Evolutionary conservation across 371 early-diverging fungal species (phyloP).

Genomic region (Zancudomyces culisetae): DNA sequence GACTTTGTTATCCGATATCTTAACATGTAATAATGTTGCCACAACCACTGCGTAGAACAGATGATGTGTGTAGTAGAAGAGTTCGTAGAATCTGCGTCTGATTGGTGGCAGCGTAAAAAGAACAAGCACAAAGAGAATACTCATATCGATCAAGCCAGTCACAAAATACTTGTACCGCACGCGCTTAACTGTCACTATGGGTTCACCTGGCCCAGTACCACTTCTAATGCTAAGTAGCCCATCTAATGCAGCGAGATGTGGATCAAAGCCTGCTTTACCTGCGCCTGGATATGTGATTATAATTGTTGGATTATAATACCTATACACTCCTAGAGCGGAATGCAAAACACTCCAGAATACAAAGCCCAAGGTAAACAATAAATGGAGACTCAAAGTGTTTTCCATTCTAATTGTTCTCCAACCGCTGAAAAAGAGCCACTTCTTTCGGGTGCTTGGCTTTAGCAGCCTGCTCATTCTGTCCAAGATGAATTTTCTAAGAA

Average conservation of each 20-base stretch:
- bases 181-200: too few relatives aligned
- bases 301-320: conserved; percentile 28
- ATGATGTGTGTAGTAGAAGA: conserved; percentile 60
- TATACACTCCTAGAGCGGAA: conserved; percentile 5
- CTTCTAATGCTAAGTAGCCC: too few relatives aligned
- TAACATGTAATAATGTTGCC: conserved; percentile 33
- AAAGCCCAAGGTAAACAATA: conserved; percentile 35
- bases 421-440: background rate
- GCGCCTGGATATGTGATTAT: too few relatives aligned
- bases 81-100: conserved; percentile 35
- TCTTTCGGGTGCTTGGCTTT: background rate
- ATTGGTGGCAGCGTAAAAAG: conserved; percentile 10
- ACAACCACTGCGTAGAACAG: conserved; percentile 34
- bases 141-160: background rate
- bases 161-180: too few relatives aligned
- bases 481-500: background rate
- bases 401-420: conserved; percentile 38
- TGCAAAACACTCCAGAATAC: conserved; percentile 40
- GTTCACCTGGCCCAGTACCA: too few relatives aligned
- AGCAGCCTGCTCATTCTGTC: background rate
- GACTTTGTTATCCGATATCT: conserved; percentile 39
- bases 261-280: too few relatives aligned
- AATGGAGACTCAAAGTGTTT: conserved; percentile 51
- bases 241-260: too few relatives aligned
- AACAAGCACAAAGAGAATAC: background rate